Base-by-base conservation (phyloP, 768 basidiomycete species). In the Galerina marginata region DNA sequence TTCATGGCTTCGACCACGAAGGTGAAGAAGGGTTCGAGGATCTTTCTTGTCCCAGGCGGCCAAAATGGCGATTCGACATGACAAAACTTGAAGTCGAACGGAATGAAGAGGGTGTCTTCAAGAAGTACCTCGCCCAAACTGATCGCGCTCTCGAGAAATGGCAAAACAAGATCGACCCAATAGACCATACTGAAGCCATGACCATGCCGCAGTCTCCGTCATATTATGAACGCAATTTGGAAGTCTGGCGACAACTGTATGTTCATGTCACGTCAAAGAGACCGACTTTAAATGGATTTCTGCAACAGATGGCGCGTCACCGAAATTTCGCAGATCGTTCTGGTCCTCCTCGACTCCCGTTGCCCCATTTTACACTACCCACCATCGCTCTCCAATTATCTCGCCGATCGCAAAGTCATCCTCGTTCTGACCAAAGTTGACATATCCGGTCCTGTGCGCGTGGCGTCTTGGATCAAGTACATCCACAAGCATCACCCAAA, bases 191-290 rank as follows among this genome's bases (percentile, higher is more conserved):
- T 37, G 46, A 65, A 29, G 7, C 29, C 4, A 33, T 7, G 5
- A 33, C 7, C 29, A 79, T 88, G 82, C 87, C 86, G 9, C 75
- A 77, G 45, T 90, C 92, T 3, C 87, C 90, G 2, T 88, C 90
- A 1, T 88, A 89, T 73, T 97, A 87, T 72, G 95, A 97, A 74
- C 83, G 92, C 43, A 97, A 98, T 72, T 68, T 97, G 46, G 92
- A 97, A 70, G 95, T 97, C 12, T 98, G 95, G 95, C 77, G 96
- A 63, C 96, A 98, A 77, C 76, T 98, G 87, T 93, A 73, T 66
- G 90, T 81, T 7, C 47, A 55, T 15, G 37, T 2, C 53, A 39
- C 59, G 38, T 49, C 49, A 49, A 49, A 36, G 57, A 51, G 20
- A 38, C 25, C 33, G 16, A 56, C 48, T 57, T 43, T 71, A 61